Base-by-base conservation (phyloP, 352 stramenopile genomes). In the Sclerospora graminicola region DNA sequence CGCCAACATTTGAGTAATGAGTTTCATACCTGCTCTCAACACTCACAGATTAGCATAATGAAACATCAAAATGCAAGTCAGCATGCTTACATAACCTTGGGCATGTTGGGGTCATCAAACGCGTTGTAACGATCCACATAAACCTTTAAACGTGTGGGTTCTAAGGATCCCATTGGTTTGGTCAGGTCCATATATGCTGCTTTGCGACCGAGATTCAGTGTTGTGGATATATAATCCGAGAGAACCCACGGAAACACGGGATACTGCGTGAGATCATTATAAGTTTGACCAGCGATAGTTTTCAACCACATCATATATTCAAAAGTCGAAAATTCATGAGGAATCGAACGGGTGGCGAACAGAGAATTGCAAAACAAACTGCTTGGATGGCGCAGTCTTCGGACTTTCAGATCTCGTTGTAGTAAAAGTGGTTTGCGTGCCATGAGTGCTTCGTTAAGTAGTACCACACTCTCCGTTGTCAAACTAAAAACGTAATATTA, bases 151-250 rank as follows among this genome's bases (percentile, higher is more conserved):
- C 95, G 75, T 26, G 80, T 67, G 3, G 81, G 66, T 41, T 98
- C 97, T 13, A 99, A 69, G 6, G 97, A 96, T 20, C 97, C 97
- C 27, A 99, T 89, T 15, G 97, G 96, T 48, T 99, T 99, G 6
- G 67, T 82, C 13, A 99, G 60, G 66, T 99, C 95, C 36, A 96
- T 83, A 60, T 95, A 99, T 7, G 89, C 81, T 7, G 80, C 68
- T 2, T 63, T 76, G 24, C 71, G 53, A 23, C 66, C 56, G 18
- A 92, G 53, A 42, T 93, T 78, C 11, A 94, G 50, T 11, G 43
- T 61, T 14, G 52, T n/a, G 1, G 76, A 92, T 18, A 85, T 74
- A 54, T 95, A 96, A 56, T 96, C 79, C 0, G 81, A 66, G 14
- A 95, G 51, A n/a, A 96, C 56, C 84, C 84, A 96, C 8, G 87